phyloP scores from a whole-genome alignment of 331 rosid genomes.

The Malus hybrid region DNA sequence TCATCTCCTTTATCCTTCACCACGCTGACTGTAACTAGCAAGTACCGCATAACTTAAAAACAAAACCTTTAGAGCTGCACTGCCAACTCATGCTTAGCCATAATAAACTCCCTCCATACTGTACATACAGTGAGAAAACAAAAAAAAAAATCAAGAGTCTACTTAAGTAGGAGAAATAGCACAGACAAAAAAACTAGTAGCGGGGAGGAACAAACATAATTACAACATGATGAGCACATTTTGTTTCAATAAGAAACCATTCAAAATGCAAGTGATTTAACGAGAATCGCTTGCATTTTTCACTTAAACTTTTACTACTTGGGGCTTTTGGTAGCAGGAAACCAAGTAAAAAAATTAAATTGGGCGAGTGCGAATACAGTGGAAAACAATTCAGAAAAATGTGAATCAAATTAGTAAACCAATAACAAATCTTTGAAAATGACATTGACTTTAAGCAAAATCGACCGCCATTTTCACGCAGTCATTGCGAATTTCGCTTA shows the following conservation, averaged over 20 bases:
- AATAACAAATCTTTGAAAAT: neutral
- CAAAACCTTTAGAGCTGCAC: neutral
- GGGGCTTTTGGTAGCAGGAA: neutral
- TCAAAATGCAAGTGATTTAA: neutral
- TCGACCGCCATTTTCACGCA: neutral
- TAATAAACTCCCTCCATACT: constrained; percentile 2
- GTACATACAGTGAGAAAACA: neutral
- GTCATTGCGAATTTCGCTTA: neutral
- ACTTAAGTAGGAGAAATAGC: neutral
- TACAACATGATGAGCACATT: neutral
- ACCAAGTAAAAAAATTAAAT: neutral
- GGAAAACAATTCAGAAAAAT: neutral
- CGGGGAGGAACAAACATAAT: neutral
- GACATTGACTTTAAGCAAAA: neutral
- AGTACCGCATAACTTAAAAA: constrained; percentile 27
- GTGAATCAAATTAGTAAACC: neutral
- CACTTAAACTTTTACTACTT: neutral
- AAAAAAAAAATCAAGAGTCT: neutral
- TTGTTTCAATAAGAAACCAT: neutral
- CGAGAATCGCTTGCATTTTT: neutral
- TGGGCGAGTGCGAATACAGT: neutral
- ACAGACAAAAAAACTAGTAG: neutral
- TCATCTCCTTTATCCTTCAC: constrained; percentile 45
- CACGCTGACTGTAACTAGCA: constrained; percentile 24
- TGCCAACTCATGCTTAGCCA: constrained; percentile 10